A percentile compares a stretch with the other conserved stretches of the same genome.
These are phyloP conservation scores for Tetraselmis chui DNA, from an alignment of 139 green algal species.

Conservation along the genomic window DNA sequence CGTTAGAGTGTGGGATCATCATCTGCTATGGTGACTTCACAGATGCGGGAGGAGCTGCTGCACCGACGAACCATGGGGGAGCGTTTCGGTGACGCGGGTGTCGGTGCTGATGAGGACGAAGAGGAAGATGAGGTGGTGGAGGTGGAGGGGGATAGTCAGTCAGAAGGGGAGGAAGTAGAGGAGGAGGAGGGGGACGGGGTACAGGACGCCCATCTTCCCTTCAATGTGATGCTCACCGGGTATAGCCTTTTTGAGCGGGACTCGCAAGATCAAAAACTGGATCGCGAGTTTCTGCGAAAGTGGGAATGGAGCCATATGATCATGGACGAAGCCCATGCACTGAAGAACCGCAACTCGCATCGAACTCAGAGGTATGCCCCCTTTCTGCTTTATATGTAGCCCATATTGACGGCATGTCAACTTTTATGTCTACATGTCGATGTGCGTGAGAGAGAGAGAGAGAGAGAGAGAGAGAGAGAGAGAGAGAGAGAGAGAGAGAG, in stretches of 20 bases:
- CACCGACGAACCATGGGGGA: background rate
- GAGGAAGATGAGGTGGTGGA: conserved; percentile 19
- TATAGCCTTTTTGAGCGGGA: conserved; percentile 90
- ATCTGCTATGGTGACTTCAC: background rate
- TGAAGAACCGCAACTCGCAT: conserved; percentile 70
- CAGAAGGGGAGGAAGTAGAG: background rate
- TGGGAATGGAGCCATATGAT: conserved; percentile 68
- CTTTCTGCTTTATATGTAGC: background rate
- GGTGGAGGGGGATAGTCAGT: background rate
- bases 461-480: no score
- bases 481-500: no score
- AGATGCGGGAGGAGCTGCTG: background rate
- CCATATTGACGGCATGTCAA: background rate
- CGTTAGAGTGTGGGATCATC: no score
- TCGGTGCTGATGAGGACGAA: conserved; percentile 18
- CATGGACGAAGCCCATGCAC: conserved; percentile 79
- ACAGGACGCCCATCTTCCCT: conserved; percentile 30
- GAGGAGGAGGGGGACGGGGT: background rate
- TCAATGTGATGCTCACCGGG: conserved; percentile 82
- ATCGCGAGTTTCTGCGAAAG: conserved; percentile 47
- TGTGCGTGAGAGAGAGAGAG: no score
- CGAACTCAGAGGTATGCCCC: background rate
- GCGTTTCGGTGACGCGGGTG: conserved; percentile 4
- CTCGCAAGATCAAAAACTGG: conserved; percentile 24
- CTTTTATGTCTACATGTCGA: no score